Percentiles rank a stretch among this genome's conserved stretches.
Conservation (phyloP, 805 yeast genomes). For the Candida arabinofermentans region DNA sequence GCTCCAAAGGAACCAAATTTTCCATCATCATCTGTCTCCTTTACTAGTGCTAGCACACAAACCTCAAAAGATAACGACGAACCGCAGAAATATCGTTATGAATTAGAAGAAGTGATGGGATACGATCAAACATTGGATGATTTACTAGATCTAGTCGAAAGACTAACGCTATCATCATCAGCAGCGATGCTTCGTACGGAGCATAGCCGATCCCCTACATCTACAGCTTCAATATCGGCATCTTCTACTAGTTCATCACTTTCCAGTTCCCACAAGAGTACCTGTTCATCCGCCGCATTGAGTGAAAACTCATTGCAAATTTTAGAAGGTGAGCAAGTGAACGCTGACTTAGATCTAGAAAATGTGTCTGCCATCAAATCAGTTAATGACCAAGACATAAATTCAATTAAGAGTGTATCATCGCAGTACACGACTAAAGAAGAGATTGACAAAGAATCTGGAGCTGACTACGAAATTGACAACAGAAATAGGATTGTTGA, state of each 20-base stretch:
- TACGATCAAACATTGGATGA: slow-evolving; percentile 6
- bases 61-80: neutral
- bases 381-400: too few species aligned
- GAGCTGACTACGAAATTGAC: too few species aligned
- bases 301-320: neutral
- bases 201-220: neutral
- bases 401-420: too few species aligned
- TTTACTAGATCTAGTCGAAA: neutral
- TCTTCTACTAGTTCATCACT: neutral
- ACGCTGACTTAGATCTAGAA: neutral
- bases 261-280: neutral
- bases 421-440: too few species aligned
- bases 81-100: neutral
- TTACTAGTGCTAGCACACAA: neutral
- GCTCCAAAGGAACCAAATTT: neutral
- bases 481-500: too few species aligned
- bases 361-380: too few species aligned
- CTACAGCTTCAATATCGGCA: neutral
- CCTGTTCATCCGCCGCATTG: neutral
- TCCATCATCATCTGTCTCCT: neutral
- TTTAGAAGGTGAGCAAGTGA: neutral
- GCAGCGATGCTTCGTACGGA: neutral
- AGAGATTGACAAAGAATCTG: too few species aligned
- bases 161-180: neutral
- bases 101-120: neutral